phyloP scores from a whole-genome alignment of 2,329 filamentous ascomycete genomes.

The Colletotrichum noveboracense region DNA sequence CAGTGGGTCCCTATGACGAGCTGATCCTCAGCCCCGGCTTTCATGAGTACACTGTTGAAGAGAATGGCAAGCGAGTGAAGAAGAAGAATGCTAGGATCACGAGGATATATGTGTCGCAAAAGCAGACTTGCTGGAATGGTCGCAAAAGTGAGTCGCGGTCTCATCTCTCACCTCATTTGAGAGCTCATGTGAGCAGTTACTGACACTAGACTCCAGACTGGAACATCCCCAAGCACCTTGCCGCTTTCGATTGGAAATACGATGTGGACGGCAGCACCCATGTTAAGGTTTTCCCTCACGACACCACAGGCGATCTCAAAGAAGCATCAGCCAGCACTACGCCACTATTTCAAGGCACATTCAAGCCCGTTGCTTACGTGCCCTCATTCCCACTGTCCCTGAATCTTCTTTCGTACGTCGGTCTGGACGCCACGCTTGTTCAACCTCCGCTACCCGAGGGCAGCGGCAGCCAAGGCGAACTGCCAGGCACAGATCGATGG shows the following conservation, averaged over 20 bases:
- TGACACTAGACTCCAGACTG: conserved; percentile 42
- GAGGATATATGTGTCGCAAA: conserved; percentile 60
- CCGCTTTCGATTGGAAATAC: conserved; percentile 51
- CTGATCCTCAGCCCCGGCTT: conserved; percentile 52
- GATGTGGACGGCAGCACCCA: conserved; percentile 38
- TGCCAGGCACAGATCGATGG: conserved; percentile 54
- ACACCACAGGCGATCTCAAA: conserved; percentile 32
- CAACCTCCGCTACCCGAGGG: conserved; percentile 54
- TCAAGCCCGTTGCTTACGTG: conserved; percentile 44
- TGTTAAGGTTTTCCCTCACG: conserved; percentile 51
- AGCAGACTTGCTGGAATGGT: conserved; percentile 57
- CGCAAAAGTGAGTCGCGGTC: conserved; percentile 44
- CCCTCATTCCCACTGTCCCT: conserved; percentile 51
- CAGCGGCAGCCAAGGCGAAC: conserved; percentile 41
- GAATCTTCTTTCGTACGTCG: conserved; percentile 40
- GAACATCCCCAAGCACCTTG: conserved; percentile 62
- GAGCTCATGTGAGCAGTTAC: not conserved
- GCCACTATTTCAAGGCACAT: conserved; percentile 52
- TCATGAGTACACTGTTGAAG: conserved; percentile 45
- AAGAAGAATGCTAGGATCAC: conserved; percentile 48
- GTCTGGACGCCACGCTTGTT: conserved; percentile 48
- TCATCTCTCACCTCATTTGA: not conserved
- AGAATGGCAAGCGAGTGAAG: conserved; percentile 33
- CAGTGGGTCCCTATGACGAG: conserved; percentile 61
- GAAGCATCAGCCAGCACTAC: conserved; percentile 36